Percentiles rank a stretch among this genome's conserved stretches.
Evolutionary conservation across 176 grass and related monocot species (phyloP).

Genomic region (Chloris gayana): DNA sequence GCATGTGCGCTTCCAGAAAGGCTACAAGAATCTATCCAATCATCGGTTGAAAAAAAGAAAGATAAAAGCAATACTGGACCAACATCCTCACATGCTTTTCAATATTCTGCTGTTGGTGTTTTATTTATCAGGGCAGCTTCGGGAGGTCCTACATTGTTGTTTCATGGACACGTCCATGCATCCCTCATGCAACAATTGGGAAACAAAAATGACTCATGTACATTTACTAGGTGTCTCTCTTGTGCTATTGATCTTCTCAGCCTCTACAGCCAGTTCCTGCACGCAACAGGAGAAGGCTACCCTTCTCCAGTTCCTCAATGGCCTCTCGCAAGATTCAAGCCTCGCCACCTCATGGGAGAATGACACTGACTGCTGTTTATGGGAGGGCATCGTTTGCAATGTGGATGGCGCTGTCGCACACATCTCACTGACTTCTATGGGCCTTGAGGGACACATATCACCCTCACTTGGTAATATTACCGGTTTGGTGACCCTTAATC

Average conservation of each 20-base stretch:
- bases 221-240: slow-evolving; percentile 14
- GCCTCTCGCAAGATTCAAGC: slow-evolving; percentile 16
- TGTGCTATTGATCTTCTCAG: not conserved
- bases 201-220: not conserved
- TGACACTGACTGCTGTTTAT: slow-evolving; percentile 41
- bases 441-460: slow-evolving; percentile 49
- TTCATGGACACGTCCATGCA: slow-evolving; percentile 20
- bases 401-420: not conserved
- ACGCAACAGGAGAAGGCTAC: slow-evolving; percentile 29
- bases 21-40: slow-evolving; percentile 1
- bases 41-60: not conserved
- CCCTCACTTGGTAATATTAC: slow-evolving; percentile 38
- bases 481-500: slow-evolving; percentile 29
- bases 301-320: slow-evolving; percentile 39
- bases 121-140: slow-evolving; percentile 10
- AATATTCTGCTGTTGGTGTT: slow-evolving; percentile 11
- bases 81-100: slow-evolving; percentile 9
- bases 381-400: slow-evolving; percentile 46
- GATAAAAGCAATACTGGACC: not conserved
- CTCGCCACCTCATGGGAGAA: slow-evolving; percentile 31
- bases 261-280: slow-evolving; percentile 33
- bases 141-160: not conserved
- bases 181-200: not conserved
- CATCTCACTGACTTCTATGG: slow-evolving; percentile 31
- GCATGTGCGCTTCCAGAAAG: not conserved